Conservation (phyloP, 2,329 filamentous ascomycete genomes). For the Paracoccidioides lutzii region DNA sequence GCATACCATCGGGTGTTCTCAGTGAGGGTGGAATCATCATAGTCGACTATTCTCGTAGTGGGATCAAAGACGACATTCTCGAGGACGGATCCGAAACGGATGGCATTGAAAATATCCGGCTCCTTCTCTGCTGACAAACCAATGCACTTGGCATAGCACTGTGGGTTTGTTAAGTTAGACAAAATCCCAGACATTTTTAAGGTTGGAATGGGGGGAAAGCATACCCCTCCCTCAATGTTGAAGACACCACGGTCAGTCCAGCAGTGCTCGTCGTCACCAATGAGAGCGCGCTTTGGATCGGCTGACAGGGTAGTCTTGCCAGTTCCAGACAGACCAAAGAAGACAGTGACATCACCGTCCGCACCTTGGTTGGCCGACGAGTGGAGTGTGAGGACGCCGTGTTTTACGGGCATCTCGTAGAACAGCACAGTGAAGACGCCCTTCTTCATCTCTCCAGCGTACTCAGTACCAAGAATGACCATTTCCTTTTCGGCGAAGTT, state of each 20-base stretch:
- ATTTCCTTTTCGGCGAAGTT: constrained; percentile 99
- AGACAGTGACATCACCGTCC: constrained; percentile 90
- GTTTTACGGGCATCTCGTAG: constrained; percentile 99
- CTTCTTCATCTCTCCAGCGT: constrained; percentile 97
- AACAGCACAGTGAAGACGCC: constrained; percentile 98
- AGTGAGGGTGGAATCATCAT: constrained; percentile 85
- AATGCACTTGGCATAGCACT: constrained; percentile 97
- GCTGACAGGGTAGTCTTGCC: constrained; percentile 98
- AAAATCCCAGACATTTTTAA: not conserved
- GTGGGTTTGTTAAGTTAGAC: constrained; percentile 3
- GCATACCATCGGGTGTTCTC: constrained; percentile 81
- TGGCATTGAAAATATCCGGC: constrained; percentile 91
- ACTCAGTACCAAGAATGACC: constrained; percentile 98
- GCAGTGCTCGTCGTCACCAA: constrained; percentile 99
- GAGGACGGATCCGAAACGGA: constrained; percentile 90
- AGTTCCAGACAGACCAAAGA: constrained; percentile 97
- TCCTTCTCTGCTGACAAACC: constrained; percentile 97
- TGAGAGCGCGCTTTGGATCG: constrained; percentile 88
- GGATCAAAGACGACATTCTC: constrained; percentile 99
- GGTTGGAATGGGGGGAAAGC: constrained; percentile 8
- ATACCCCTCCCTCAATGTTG: constrained; percentile 88
- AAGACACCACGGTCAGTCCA: constrained; percentile 95
- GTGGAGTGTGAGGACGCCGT: constrained; percentile 96
- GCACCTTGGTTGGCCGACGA: constrained; percentile 96
- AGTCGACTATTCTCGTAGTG: constrained; percentile 78